Base-by-base conservation (phyloP, 192 early-diverging fungal species). In the Funneliformis geosporum region DNA sequence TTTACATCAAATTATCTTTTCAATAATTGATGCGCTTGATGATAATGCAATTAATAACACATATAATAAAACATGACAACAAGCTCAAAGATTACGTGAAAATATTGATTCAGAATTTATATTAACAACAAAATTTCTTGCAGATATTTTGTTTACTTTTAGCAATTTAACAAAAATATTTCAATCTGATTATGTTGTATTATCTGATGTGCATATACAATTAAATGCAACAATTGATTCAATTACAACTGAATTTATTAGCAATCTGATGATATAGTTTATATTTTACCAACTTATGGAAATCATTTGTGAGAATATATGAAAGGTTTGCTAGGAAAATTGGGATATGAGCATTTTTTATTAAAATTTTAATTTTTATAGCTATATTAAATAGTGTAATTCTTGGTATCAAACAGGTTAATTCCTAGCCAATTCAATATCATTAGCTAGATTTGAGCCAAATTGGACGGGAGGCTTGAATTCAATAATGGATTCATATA, bases 1-100 rank as follows among this genome's bases (percentile, higher is more conserved):
- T 69, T 69, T 69, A 69, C 67, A 69, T 21, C 39, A 69, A 69
- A 69, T 69, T 69, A 69, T 69, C 18, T 69, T 69, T 69, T 69
- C 67, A 38, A 69, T 69, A 12, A 69, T 38, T 11, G 67, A 69
- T 69, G 40, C 67, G 40, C 67, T 69, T 69, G 16, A 69, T 42
- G 18, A 69, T 69, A 10, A 69, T 6, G 40, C 67, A 38, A 38
- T n/a, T 21, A 69, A 69, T 69, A 33, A 69, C 18, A 6, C 67
- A 12, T 21, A 11, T 42, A 38, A 1, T 5, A 69, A 69, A 43
- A 42, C 67, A 33, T 8, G 40, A 12, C 38, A 38, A 38, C 28
- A 38, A 12, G 67, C 67, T 14, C 25, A 69, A 69, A 33, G 25
- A 9, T 43, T 69, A 42, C 12, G 5, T 39, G 67, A 69, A 5